phyloP scores from a whole-genome alignment of 1,284 basidiomycete species.

The Apiotrichum mycotoxinovorans region DNA sequence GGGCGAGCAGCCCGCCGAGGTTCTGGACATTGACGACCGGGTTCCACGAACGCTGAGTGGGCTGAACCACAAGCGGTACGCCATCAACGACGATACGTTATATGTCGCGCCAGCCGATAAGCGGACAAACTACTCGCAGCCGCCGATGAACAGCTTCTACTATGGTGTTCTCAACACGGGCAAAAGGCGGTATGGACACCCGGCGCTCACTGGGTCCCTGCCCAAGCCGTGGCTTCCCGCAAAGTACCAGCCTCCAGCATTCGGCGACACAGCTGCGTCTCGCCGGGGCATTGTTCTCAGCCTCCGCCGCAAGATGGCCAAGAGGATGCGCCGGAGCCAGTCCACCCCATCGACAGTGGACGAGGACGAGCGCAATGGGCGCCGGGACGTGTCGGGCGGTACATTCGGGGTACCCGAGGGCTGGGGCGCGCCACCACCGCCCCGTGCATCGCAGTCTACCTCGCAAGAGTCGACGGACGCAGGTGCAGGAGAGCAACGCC shows the following conservation, averaged over 20 bases:
- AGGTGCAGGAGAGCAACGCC: not conserved
- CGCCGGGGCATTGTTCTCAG: constrained; percentile 41
- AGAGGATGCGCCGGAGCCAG: constrained; percentile 33
- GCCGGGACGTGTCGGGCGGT: not conserved
- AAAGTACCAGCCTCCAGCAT: constrained; percentile 59
- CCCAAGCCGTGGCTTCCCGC: constrained; percentile 88
- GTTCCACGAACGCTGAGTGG: constrained; percentile 83
- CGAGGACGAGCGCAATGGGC: constrained; percentile 4
- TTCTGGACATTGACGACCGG: constrained; percentile 68
- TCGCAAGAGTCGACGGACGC: not conserved
- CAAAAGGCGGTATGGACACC: constrained; percentile 78
- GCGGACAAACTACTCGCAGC: constrained; percentile 88
- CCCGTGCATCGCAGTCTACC: not conserved
- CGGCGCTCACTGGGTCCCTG: constrained; percentile 78
- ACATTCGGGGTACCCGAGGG: constrained; percentile 24
- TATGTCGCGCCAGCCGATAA: constrained; percentile 90
- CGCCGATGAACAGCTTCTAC: constrained; percentile 91
- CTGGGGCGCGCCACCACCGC: constrained; percentile 18
- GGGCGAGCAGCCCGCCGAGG: constrained; percentile 73
- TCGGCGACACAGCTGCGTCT: constrained; percentile 52
- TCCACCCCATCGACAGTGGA: not conserved
- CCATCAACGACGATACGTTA: constrained; percentile 86
- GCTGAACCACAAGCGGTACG: constrained; percentile 75
- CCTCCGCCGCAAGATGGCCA: constrained; percentile 41
- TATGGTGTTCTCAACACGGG: constrained; percentile 72